Evolutionary conservation across 202 grass and related monocot species (phyloP).

Genomic region (Cymbopogon flexuosus): DNA sequence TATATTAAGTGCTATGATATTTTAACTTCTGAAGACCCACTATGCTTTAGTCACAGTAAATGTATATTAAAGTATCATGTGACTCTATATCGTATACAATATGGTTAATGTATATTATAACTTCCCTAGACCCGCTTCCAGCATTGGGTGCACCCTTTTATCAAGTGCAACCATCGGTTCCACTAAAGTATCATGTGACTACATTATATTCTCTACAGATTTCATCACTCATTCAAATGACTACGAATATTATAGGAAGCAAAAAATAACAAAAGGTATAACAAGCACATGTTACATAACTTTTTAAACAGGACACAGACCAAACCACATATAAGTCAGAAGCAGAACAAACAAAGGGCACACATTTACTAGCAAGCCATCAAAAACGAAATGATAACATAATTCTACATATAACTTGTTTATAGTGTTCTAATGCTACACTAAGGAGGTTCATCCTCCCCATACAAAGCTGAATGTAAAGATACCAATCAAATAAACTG

Average conservation of each 20-base stretch:
- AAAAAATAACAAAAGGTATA: background rate
- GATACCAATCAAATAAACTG: background rate
- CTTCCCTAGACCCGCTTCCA: background rate
- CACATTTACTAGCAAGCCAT: background rate
- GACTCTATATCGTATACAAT: too few species aligned
- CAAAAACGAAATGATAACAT: background rate
- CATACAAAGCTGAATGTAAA: background rate
- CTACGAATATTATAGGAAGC: background rate
- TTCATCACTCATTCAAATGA: background rate
- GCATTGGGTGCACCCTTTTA: background rate
- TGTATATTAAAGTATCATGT: background rate
- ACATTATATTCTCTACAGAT: background rate
- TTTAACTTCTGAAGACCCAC: background rate
- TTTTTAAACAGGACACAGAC: background rate
- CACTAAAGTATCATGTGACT: background rate
- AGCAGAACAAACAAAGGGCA: background rate
- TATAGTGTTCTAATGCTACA: background rate
- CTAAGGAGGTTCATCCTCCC: background rate
- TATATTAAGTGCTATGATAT: background rate
- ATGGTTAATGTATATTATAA: background rate
- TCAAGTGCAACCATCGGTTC: background rate
- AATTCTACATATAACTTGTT: background rate
- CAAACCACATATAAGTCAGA: slow-evolving; percentile 6
- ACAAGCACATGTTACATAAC: background rate
- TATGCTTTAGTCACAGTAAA: background rate